A percentile compares a stretch with the other conserved stretches of the same genome.
phyloP scores from a whole-genome alignment of 2,329 filamentous ascomycete genomes.

The Neofusicoccum umdonicola region DNA sequence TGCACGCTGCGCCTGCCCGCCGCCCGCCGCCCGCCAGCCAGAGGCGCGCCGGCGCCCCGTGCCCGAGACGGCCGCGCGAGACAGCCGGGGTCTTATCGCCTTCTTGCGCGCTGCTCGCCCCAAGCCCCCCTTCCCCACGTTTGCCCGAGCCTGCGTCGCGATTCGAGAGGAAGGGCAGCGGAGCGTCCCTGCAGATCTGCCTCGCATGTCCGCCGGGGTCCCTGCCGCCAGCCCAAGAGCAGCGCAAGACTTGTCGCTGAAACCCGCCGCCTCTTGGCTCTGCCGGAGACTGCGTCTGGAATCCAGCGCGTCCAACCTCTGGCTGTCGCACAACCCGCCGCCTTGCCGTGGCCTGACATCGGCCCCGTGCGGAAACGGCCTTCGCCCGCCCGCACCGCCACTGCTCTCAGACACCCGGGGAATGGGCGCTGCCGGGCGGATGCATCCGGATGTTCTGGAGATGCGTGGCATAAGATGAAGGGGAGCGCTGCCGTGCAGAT shows the following conservation, averaged over 20 bases:
- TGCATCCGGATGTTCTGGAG: not conserved
- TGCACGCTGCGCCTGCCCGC: no score
- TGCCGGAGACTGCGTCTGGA: not conserved
- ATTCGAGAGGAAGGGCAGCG: not conserved
- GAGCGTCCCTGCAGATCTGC: slow-evolving; percentile 13
- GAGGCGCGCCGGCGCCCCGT: not conserved
- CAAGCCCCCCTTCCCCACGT: not conserved
- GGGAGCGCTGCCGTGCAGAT: not conserved
- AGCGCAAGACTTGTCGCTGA: not conserved
- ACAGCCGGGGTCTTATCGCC: slow-evolving; percentile 6
- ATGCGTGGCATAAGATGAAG: not conserved
- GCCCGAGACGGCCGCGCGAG: not conserved
- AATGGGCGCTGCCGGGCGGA: not conserved
- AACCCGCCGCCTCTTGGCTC: slow-evolving; percentile 1
- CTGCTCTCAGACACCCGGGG: not conserved
- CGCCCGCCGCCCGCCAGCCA: not conserved
- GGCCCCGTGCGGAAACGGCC: not conserved
- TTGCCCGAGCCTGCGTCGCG: not conserved
- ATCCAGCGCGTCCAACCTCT: not conserved
- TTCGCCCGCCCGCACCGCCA: not conserved
- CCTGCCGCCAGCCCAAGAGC: slow-evolving; percentile 1
- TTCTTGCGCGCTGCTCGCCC: not conserved
- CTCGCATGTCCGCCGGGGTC: not conserved
- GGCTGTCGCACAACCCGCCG: not conserved
- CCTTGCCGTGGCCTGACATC: not conserved